Percentiles rank a stretch among this genome's conserved stretches.
Conservation (phyloP, 768 basidiomycete species). For the Tephrocybe sp. region DNA sequence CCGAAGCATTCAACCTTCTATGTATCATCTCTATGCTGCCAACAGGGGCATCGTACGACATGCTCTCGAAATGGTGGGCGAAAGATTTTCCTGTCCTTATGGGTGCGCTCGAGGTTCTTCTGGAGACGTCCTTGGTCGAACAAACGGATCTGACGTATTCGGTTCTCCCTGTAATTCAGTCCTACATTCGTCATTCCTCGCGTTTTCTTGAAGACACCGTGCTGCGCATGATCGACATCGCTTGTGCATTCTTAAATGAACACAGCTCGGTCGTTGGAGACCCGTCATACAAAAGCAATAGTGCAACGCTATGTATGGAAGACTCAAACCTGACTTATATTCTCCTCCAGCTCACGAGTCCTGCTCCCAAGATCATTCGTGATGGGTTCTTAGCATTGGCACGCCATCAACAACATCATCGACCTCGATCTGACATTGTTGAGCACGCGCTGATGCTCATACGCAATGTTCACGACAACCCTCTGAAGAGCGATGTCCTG, state of each 20-base stretch:
- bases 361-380: background rate
- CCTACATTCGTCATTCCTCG: conserved; percentile 14
- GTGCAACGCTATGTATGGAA: background rate
- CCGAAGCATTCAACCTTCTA: conserved; percentile 6
- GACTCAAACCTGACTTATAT: background rate
- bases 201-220: conserved; percentile 6
- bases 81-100: background rate
- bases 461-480: background rate
- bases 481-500: background rate
- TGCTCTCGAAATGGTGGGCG: conserved; percentile 14
- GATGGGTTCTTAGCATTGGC: conserved; percentile 14
- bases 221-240: conserved; percentile 9
- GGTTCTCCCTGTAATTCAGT: conserved; percentile 19
- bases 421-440: conserved; percentile 2
- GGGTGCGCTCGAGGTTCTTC: conserved; percentile 8
- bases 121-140: conserved; percentile 2
- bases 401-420: background rate
- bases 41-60: conserved; percentile 14
- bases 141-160: conserved; percentile 4
- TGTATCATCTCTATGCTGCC: conserved; percentile 24
- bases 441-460: background rate
- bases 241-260: conserved; percentile 12
- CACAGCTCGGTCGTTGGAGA: conserved; percentile 14
- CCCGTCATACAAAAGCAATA: conserved; percentile 6
- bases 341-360: background rate